Conservation (phyloP, 2,329 filamentous ascomycete species). For the Cladosporium velox region DNA sequence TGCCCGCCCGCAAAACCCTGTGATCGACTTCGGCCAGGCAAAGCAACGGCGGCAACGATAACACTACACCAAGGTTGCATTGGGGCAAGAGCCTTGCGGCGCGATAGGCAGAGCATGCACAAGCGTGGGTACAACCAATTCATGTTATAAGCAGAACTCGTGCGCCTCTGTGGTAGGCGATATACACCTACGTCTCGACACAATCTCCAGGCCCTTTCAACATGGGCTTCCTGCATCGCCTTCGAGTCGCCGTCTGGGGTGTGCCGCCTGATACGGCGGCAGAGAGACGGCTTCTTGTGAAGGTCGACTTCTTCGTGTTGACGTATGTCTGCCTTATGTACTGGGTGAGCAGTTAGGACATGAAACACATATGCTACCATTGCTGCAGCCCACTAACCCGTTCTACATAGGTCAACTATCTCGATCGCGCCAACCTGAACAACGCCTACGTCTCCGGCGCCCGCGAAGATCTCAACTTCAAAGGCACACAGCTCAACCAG, state of each 20-base stretch:
- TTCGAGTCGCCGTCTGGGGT: conserved; percentile 32
- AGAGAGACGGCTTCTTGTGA: conserved; percentile 30
- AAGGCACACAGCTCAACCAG: conserved; percentile 52
- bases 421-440: conserved; percentile 55
- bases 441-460: conserved; percentile 60
- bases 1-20: conserved; percentile 3
- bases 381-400: not conserved
- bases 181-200: not conserved
- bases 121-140: not conserved
- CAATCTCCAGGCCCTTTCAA: not conserved
- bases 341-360: conserved; percentile 25
- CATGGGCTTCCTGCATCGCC: conserved; percentile 30
- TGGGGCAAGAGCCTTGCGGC: not conserved
- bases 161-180: not conserved
- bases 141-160: not conserved
- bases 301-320: conserved; percentile 38
- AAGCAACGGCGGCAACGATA: not conserved
- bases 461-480: conserved; percentile 54
- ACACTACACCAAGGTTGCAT: conserved; percentile 8
- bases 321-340: conserved; percentile 46
- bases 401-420: conserved; percentile 32
- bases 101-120: conserved; percentile 14
- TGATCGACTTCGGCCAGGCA: not conserved
- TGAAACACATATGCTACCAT: too few species aligned
- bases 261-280: conserved; percentile 30